Evolutionary conservation across 2,329 filamentous ascomycete genomes (phyloP), one percentile per base, ranked within the genome.

Genomic region (Leptographium radiaticola): DNA sequence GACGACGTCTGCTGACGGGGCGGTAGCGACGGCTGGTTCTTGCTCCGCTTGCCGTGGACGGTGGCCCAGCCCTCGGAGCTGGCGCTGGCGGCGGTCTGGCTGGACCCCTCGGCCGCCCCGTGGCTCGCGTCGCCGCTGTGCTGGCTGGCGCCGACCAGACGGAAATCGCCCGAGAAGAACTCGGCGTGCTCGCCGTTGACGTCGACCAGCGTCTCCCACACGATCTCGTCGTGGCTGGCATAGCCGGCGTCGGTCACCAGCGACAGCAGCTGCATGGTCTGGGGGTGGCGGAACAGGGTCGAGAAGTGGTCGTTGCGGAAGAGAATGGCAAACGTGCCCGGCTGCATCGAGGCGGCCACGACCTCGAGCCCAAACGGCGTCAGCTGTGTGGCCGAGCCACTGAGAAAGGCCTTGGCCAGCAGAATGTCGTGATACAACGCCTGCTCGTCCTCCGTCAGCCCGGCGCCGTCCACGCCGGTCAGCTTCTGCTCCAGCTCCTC

Each of bases 251-350:
- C 93, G 0, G 93, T 97, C 15, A 98, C 89, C 4, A 98, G 72
- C 0, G 87, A 89, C 58, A 91, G 79, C 1, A 97, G 75, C 59
- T 87, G 78, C 43, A 81, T 75, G 0, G 84, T 88, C 46, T 83
- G 73, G 0, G 91, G 89, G 61, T 97, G 89, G 57, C 90, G 88
- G 68, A 95, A 95, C 0, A 98, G 68, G 0, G 91, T 97, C 44
- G 89, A 89, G 64, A 98, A 98, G 66, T 98, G 93, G 64, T 98
- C 91, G 62, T 98, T 98, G 31, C 93, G 81, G 71, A 98, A 98
- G 1, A 98, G 70, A 50, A 98, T 97, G 0, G 88, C 88, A 57
- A 96, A 80, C 1, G 86, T 81, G 2, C 89, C 91, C 1, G 89
- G 84, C 13, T 77, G 71, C 55, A 96, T 76, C 7, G 78, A 82